Evolutionary conservation across 2,329 filamentous ascomycete genomes (phyloP).

Genomic region (Ceratocystis alfenasii): DNA sequence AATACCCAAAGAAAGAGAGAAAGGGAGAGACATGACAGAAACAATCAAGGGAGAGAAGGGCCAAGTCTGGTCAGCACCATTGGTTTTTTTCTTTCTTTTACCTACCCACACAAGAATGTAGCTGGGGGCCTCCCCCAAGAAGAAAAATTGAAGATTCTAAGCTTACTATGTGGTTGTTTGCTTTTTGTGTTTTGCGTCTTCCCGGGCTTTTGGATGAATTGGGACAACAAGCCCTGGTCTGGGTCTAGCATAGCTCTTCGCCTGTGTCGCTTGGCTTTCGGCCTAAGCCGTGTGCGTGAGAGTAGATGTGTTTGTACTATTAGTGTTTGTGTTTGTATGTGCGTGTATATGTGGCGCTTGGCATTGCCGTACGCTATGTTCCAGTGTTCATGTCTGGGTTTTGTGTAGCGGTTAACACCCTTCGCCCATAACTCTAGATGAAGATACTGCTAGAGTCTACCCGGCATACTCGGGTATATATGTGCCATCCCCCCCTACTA

Average conservation of each 20-base stretch:
- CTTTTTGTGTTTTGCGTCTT: neutral
- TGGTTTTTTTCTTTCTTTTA: neutral
- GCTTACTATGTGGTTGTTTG: neutral
- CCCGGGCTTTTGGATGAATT: neutral
- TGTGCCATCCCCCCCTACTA: neutral
- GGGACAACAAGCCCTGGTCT: neutral
- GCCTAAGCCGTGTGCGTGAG: neutral
- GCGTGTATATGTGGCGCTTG: neutral
- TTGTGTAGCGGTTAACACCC: no score
- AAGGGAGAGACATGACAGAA: neutral
- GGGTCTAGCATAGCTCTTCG: no score
- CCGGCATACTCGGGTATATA: slow-evolving; percentile 1
- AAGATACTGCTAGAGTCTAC: neutral
- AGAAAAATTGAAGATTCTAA: neutral
- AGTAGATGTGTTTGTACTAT: neutral
- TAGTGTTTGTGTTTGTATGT: neutral
- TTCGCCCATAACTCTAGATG: neutral
- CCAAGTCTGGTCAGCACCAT: neutral
- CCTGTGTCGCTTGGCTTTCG: neutral
- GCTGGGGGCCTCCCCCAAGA: no score
- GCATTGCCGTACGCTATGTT: no score
- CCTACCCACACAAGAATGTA: neutral
- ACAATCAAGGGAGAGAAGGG: neutral
- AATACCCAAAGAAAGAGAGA: neutral
- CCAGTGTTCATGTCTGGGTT: neutral